Evolutionary conservation across 345 rosid species (phyloP).

Genomic region (Eucalyptus urophylla): DNA sequence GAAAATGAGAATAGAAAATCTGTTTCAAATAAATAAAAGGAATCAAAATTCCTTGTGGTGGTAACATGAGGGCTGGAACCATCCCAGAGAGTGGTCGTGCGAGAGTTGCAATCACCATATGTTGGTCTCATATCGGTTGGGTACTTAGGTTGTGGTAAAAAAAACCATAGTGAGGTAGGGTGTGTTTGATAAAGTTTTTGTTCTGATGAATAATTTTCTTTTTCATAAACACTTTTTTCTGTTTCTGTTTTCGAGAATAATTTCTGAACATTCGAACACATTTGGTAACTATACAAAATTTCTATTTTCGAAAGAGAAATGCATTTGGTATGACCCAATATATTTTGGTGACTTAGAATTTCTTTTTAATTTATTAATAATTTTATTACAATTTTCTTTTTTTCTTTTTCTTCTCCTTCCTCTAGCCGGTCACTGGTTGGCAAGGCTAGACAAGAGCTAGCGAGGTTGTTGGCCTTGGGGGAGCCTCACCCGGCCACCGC

Average conservation of each 20-base stretch:
- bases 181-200: fast-evolving
- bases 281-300: no score
- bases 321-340: no score
- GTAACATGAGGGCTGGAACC: neutral
- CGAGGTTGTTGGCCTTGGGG: no score
- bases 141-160: neutral
- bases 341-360: no score
- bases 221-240: no score
- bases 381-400: no score
- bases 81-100: no score
- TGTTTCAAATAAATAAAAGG: neutral
- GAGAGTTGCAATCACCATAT: neutral
- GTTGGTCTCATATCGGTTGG: neutral
- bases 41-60: neutral
- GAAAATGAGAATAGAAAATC: neutral
- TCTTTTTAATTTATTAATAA: no score
- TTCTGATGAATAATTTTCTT: fast-evolving
- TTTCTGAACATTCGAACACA: no score
- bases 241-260: fast-evolving
- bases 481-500: fast-evolving
- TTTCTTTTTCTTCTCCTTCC: no score
- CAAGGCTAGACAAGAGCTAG: no score
- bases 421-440: fast-evolving
- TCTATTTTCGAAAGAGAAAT: fast-evolving
- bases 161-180: fast-evolving